A percentile compares a stretch with the other conserved stretches of the same genome.
Evolutionary conservation across 192 early-diverging fungal species (phyloP).

Genomic region (Podila verticillata): DNA sequence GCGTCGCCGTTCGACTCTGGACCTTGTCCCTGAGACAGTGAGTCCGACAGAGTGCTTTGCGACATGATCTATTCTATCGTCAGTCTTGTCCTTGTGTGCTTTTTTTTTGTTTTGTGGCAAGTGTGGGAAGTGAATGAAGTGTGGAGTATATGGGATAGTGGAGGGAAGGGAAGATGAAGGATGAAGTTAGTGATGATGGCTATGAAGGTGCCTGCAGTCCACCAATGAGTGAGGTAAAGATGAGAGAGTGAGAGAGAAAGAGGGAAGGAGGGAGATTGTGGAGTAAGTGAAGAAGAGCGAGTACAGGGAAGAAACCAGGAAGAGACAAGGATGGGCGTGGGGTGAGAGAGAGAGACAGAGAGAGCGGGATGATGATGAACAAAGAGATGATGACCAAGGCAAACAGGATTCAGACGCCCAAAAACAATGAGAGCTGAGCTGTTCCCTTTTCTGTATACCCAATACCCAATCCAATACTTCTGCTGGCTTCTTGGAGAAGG

Average conservation of each 20-base stretch:
- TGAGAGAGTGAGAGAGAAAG: slow-evolving; percentile 3
- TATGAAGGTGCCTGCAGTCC: no score
- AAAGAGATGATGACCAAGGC: slow-evolving; percentile 1
- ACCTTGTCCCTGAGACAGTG: slow-evolving; percentile 14
- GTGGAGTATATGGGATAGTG: background rate
- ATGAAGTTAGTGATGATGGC: background rate
- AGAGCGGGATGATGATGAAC: background rate
- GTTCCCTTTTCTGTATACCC: no score
- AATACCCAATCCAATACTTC: no score
- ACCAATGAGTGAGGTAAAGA: no score
- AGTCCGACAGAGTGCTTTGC: slow-evolving; percentile 30
- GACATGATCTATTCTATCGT: slow-evolving; percentile 14
- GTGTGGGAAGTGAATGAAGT: background rate
- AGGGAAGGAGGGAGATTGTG: background rate
- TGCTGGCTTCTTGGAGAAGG: no score
- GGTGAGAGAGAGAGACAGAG: background rate
- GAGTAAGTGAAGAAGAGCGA: background rate
- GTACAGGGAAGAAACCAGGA: background rate
- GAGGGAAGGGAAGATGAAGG: background rate
- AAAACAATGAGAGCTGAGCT: no score
- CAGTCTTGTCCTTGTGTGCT: background rate
- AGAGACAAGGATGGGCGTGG: background rate
- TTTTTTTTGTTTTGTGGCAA: background rate
- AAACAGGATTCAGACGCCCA: background rate
- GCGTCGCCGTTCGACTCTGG: slow-evolving; percentile 19